Evolutionary conservation across 106 monocot genomes (phyloP).

Genomic region (Phalaenopsis aphrodite): DNA sequence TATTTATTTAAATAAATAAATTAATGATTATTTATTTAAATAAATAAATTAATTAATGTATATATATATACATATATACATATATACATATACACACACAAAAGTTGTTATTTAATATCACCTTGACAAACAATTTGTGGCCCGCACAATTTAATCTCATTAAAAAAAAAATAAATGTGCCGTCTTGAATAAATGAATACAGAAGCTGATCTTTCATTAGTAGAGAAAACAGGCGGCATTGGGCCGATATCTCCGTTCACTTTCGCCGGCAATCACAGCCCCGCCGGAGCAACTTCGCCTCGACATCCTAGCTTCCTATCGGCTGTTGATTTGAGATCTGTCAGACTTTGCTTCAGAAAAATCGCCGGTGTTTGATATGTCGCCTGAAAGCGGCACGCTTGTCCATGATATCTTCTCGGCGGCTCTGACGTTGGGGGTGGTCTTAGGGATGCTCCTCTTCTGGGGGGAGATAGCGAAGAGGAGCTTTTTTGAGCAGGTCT

Average conservation of each 20-base stretch:
- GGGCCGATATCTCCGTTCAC: not conserved
- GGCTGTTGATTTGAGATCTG: not conserved
- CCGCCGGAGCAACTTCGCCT: not conserved
- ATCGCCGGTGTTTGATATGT: not conserved
- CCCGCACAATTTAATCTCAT: no score
- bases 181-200: no score
- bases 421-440: conserved; percentile 37
- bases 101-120: no score
- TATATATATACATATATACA: no score
- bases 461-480: conserved; percentile 71
- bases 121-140: no score
- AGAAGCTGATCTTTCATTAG: no score
- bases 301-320: not conserved
- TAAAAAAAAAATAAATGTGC: no score
- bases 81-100: no score
- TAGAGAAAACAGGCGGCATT: not conserved
- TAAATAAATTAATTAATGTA: no score
- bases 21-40: no score
- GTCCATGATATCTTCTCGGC: conserved; percentile 38
- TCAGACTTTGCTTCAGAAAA: no score
- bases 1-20: no score
- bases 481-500: conserved; percentile 51
- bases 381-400: not conserved
- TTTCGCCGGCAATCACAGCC: not conserved
- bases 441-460: conserved; percentile 54